These are phyloP conservation scores for Quercus suber DNA, from an alignment of 306 rosid genomes.

Conservation along the genomic window DNA sequence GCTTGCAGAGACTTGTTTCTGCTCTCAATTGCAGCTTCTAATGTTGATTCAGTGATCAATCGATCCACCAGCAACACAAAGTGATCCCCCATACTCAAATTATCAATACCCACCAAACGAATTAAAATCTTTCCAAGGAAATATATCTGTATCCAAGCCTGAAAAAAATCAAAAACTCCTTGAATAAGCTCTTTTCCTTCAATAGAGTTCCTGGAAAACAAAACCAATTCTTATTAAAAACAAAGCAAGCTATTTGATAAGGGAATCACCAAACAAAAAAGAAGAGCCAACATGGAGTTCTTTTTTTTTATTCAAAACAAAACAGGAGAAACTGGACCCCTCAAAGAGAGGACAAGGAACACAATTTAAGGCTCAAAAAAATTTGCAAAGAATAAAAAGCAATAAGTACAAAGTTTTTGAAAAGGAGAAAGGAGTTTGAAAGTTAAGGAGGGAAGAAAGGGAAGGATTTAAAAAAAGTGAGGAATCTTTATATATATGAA, in stretches of 20 bases:
- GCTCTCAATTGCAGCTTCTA: conserved; percentile 88
- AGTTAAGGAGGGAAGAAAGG: conserved; percentile 11
- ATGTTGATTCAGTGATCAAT: conserved; percentile 82
- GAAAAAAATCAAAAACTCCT: conserved; percentile 8
- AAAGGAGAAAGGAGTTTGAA: conserved; percentile 15
- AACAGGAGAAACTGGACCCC: conserved; percentile 29
- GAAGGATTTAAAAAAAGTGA: background rate
- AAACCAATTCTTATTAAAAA: conserved; percentile 12
- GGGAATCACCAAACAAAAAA: conserved; percentile 17
- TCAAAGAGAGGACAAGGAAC: conserved; percentile 9
- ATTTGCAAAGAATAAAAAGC: conserved; percentile 6
- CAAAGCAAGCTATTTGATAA: conserved; percentile 13
- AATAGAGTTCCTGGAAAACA: conserved; percentile 29
- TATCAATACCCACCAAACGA: conserved; percentile 18
- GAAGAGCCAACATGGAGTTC: conserved; percentile 1
- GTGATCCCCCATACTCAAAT: conserved; percentile 81
- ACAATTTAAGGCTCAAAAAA: conserved; percentile 15
- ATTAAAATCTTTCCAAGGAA: conserved; percentile 10
- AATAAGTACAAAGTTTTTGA: background rate
- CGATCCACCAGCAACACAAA: conserved; percentile 90
- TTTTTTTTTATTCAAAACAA: conserved; percentile 26
- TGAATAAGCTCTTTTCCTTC: conserved; percentile 21
- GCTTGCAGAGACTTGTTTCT: conserved; percentile 57
- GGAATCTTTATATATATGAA: background rate
- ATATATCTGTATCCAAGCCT: conserved; percentile 5